Base-by-base conservation (phyloP, 441 rosid genomes). In the Euphorbia corollata region DNA sequence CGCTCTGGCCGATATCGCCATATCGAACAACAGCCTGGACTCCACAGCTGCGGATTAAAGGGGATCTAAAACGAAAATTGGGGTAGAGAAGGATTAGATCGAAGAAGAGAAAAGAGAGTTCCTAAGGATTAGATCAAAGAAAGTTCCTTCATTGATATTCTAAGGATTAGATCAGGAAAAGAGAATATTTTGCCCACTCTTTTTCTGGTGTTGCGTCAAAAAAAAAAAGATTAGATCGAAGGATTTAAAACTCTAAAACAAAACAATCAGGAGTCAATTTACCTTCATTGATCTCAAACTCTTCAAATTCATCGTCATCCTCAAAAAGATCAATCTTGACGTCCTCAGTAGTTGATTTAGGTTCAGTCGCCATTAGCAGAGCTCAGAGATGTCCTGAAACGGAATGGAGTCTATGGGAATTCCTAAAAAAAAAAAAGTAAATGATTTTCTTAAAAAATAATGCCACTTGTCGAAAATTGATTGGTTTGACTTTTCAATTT, bases 301-400 rank as follows among this genome's bases (percentile, higher is more conserved):
- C 98, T 79, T 93, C 98, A 62, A 93, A 91, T 76, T 93, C 98
- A 65, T 93, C 97, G 62, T 93, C 97, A 65, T 93, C 99, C 67
- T 93, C 97, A 70, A 93, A 91, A 68, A 93, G 65, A 71, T 93
- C 98, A 61, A 86, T 72, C 82, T 85, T 90, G 15, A 84, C 84
- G 22, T 82, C 93, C 79, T 83, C 88, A 6, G 85, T 73, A 53
- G 79, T 78, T 8, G 89, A 63, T 75, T 93, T 91, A 3, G 82
- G 79, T 38, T 93, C 95, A 8, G 84, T 70, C 43, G 90, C 92
- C 97, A 90, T 92, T 53, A 15, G 61, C 47, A 32, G 9, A n/a
- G 18, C 23, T 58, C 67, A 11, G 30, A 54, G 3, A 34, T 1
- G 8, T 27, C 41, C 48, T 62, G 38, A 30, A n/a, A n/a, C n/a